Evolutionary conservation across 2,329 filamentous ascomycete species (phyloP).

Genomic region (Sarocladiaceae sp.): DNA sequence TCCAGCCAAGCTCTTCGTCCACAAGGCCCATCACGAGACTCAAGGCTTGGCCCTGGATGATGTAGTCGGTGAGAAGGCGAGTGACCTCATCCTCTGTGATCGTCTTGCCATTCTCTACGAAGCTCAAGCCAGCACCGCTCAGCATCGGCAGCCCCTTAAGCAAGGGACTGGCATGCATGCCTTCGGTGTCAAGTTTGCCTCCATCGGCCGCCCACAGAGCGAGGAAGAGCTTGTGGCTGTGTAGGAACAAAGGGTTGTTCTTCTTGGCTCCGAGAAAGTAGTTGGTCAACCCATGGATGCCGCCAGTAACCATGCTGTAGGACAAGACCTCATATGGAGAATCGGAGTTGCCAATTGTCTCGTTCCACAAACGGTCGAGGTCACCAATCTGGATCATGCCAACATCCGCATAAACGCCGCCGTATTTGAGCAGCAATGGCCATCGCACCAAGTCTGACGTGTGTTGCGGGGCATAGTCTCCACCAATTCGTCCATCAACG

Average conservation of each 20-base stretch:
- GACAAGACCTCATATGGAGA: conserved; percentile 45
- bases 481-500: conserved; percentile 40
- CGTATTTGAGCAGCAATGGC: conserved; percentile 51
- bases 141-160: conserved; percentile 39
- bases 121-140: conserved; percentile 14
- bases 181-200: conserved; percentile 44
- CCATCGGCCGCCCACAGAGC: conserved; percentile 41
- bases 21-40: conserved; percentile 47
- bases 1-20: conserved; percentile 46
- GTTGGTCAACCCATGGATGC: conserved; percentile 37
- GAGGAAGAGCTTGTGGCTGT: conserved; percentile 45
- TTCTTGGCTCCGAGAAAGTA: conserved; percentile 39
- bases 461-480: conserved; percentile 48
- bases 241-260: conserved; percentile 41
- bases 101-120: conserved; percentile 20
- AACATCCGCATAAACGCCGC: conserved; percentile 55
- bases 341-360: conserved; percentile 39
- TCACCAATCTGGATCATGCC: conserved; percentile 55
- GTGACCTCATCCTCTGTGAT: conserved; percentile 33
- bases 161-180: conserved; percentile 44
- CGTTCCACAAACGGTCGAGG: conserved; percentile 47
- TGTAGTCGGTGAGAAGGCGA: conserved; percentile 49
- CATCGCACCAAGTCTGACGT: conserved; percentile 55
- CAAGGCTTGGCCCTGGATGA: conserved; percentile 51
- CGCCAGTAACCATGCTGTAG: conserved; percentile 34